These are phyloP conservation scores for Magnusiomyces ingens DNA, from an alignment of 1,139 yeast genomes.

Conservation along the genomic window DNA sequence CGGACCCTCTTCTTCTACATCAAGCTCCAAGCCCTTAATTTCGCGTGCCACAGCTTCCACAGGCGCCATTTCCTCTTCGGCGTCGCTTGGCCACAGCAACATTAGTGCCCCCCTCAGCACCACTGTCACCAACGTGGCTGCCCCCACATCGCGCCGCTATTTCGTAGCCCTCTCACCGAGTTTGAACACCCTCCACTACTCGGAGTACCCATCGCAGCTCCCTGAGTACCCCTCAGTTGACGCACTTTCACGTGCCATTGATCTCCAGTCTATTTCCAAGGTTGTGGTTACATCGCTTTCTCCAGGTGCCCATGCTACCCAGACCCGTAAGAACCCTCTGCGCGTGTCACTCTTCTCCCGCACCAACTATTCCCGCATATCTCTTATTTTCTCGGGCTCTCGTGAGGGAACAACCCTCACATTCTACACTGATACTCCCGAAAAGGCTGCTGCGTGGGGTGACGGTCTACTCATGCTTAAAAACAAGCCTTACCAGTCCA, in stretches of 20 bases:
- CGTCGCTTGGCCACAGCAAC: background rate
- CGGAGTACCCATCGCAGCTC: constrained; percentile 48
- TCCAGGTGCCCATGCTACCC: constrained; percentile 13
- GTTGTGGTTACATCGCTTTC: constrained; percentile 25
- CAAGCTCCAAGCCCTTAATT: too few species aligned
- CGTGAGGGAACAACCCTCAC: constrained; percentile 35
- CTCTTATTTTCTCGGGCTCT: constrained; percentile 23
- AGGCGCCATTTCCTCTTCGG: background rate
- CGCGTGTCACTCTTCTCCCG: constrained; percentile 25
- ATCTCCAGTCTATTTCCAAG: constrained; percentile 22
- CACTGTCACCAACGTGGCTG: constrained; percentile 17
- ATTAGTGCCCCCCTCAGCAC: background rate
- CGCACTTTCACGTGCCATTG: constrained; percentile 25
- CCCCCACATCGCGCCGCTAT: constrained; percentile 37
- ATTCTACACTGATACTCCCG: constrained; percentile 67
- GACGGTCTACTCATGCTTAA: constrained; percentile 69
- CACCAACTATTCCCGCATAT: constrained; percentile 26
- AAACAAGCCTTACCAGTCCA: constrained; percentile 40
- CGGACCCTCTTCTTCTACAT: constrained; percentile 2
- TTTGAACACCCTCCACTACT: constrained; percentile 53
- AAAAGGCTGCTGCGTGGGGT: constrained; percentile 65
- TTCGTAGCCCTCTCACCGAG: constrained; percentile 69
- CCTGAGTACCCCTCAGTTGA: constrained; percentile 53
- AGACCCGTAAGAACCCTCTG: constrained; percentile 19
- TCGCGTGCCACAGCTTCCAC: constrained; percentile 7